phyloP scores from a whole-genome alignment of 208 protist genomes.

The Acanthamoeba divionensis region DNA sequence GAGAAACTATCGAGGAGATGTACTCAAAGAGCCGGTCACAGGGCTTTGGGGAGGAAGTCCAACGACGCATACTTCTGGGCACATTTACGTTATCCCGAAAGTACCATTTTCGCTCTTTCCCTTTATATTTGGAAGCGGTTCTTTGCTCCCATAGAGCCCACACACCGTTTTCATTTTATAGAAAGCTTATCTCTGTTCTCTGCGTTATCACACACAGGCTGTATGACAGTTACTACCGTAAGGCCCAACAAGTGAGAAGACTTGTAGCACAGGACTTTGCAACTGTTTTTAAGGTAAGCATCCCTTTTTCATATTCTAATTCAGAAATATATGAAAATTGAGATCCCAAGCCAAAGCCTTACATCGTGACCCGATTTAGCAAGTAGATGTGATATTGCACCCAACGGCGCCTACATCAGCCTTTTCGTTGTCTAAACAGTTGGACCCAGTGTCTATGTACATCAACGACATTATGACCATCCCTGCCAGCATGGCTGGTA shows the following conservation, averaged over 20 bases:
- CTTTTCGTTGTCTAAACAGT: neutral
- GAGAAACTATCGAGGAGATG: neutral
- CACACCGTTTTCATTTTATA: too few relatives aligned
- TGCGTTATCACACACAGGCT: neutral
- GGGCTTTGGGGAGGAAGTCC: constrained; percentile 48
- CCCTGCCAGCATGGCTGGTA: constrained; percentile 52
- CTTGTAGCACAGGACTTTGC: constrained; percentile 40
- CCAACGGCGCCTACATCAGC: constrained; percentile 36
- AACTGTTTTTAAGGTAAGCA: neutral
- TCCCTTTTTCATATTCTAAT: too few relatives aligned
- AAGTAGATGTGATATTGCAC: constrained; percentile 16
- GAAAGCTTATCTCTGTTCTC: too few relatives aligned
- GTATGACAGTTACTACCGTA: constrained; percentile 56
- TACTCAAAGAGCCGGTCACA: constrained; percentile 26
- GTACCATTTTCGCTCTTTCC: neutral
- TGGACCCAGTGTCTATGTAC: constrained; percentile 52
- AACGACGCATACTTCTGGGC: constrained; percentile 36
- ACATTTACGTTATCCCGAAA: constrained; percentile 42
- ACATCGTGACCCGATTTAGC: too few relatives aligned
- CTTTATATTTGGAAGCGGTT: too few relatives aligned
- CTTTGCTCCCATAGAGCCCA: too few relatives aligned
- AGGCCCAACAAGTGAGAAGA: constrained; percentile 37
- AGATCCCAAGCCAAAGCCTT: too few relatives aligned
- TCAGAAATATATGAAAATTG: too few relatives aligned
- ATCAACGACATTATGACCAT: constrained; percentile 61